Conservation (phyloP, 2,329 filamentous ascomycete genomes). For the Fragosphaeria purpurea region DNA sequence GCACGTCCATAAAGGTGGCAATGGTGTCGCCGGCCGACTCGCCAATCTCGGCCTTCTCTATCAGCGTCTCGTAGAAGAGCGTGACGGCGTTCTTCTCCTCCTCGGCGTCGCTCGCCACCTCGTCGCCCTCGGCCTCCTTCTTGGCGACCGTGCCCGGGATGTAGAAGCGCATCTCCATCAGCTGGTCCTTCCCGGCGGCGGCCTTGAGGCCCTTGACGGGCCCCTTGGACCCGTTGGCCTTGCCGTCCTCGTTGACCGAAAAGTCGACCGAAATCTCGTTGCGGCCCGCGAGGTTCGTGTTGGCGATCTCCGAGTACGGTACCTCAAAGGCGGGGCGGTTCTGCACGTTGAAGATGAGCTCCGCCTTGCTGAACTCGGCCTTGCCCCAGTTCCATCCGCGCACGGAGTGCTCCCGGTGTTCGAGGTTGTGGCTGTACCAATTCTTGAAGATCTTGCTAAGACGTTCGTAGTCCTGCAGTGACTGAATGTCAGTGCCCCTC, state of each 20-base stretch:
- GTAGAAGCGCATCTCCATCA: conserved; percentile 98
- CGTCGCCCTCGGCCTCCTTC: conserved; percentile 64
- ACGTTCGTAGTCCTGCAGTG: conserved; percentile 69
- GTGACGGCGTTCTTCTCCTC: conserved; percentile 93
- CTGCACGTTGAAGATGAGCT: conserved; percentile 92
- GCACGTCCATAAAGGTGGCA: conserved; percentile 90
- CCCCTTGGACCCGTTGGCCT: conserved; percentile 62
- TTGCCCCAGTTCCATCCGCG: conserved; percentile 99
- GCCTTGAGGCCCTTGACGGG: conserved; percentile 78
- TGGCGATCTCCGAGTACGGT: conserved; percentile 93
- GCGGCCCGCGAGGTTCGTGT: conserved; percentile 93
- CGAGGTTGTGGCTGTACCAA: conserved; percentile 91
- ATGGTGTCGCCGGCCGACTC: conserved; percentile 98
- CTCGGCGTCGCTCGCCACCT: conserved; percentile 54
- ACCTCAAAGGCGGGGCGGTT: conserved; percentile 95
- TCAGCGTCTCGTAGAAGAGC: conserved; percentile 95
- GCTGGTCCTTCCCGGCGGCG: conserved; percentile 77
- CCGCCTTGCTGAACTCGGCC: conserved; percentile 89
- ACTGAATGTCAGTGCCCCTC: neutral
- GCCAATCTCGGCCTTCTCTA: conserved; percentile 98
- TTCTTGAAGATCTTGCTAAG: conserved; percentile 90
- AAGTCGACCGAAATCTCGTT: conserved; percentile 98
- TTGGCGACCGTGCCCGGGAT: conserved; percentile 84
- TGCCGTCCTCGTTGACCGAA: conserved; percentile 63
- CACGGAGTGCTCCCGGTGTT: conserved; percentile 86